Percentiles rank a stretch among this genome's conserved stretches.
Evolutionary conservation across 2,329 filamentous ascomycete species (phyloP).

Genomic region (Mycosphaerelloides madeirae): DNA sequence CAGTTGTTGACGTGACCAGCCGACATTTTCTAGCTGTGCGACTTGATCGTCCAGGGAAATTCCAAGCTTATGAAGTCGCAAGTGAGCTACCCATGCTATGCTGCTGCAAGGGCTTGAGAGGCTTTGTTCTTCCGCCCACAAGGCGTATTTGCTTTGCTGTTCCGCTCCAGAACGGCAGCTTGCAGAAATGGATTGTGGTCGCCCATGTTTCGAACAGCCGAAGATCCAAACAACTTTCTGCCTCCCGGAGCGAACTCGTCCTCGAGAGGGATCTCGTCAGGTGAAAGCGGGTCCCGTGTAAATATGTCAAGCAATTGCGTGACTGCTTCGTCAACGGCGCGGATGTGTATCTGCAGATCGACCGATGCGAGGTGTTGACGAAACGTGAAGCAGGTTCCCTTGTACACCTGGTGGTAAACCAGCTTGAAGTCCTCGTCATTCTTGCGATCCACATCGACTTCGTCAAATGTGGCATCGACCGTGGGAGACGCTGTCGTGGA

Average conservation of each 20-base stretch:
- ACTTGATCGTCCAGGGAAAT: slow-evolving; percentile 4
- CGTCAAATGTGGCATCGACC: slow-evolving; percentile 16
- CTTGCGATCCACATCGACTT: slow-evolving; percentile 19
- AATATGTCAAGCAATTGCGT: slow-evolving; percentile 45
- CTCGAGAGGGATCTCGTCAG: slow-evolving; percentile 1
- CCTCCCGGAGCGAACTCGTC: slow-evolving; percentile 30
- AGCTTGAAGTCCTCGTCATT: slow-evolving; percentile 50
- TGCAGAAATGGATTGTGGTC: slow-evolving; percentile 15
- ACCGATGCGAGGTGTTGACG: slow-evolving; percentile 37
- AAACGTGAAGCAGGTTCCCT: slow-evolving; percentile 46
- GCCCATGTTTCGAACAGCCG: slow-evolving; percentile 5
- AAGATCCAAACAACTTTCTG: slow-evolving; percentile 26
- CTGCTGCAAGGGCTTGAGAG: not conserved
- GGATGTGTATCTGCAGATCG: slow-evolving; percentile 38
- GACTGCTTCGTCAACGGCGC: slow-evolving; percentile 44
- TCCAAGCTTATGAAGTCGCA: not conserved
- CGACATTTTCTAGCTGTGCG: slow-evolving; percentile 8
- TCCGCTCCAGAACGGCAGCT: slow-evolving; percentile 1
- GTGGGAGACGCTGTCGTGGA: slow-evolving; percentile 17
- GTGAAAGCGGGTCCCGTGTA: slow-evolving; percentile 41
- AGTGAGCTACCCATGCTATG: not conserved
- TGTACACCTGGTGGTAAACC: slow-evolving; percentile 50
- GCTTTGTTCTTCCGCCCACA: slow-evolving; percentile 4
- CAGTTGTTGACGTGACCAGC: slow-evolving; percentile 15
- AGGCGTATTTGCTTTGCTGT: slow-evolving; percentile 16